phyloP scores from a whole-genome alignment of 116 monocot species.

The Thalassia testudinum region DNA sequence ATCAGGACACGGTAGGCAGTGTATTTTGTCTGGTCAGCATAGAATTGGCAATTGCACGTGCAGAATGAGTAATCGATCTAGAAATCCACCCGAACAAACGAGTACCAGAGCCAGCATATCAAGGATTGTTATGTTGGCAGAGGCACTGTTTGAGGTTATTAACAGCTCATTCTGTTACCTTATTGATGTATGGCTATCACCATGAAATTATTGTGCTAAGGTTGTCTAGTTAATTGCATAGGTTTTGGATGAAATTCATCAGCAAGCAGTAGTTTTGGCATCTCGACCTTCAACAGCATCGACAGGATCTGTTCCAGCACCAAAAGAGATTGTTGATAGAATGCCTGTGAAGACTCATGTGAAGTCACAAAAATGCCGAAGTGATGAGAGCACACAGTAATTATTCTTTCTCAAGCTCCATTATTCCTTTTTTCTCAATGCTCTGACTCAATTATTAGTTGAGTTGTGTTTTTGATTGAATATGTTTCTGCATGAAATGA shows the following conservation, averaged over 20 bases:
- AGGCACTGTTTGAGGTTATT: slow-evolving; percentile 89
- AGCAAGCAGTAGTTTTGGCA: slow-evolving; percentile 70
- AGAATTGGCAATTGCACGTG: slow-evolving; percentile 57
- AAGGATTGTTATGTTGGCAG: slow-evolving; percentile 94
- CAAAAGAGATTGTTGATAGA: slow-evolving; percentile 71
- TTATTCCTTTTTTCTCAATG: no score
- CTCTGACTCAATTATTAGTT: no score
- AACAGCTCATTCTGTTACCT: background rate
- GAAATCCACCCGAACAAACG: slow-evolving; percentile 40
- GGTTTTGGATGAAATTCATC: slow-evolving; percentile 97
- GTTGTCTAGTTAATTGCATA: slow-evolving; percentile 7
- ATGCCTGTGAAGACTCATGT: slow-evolving; percentile 52
- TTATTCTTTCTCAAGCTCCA: slow-evolving; percentile 2
- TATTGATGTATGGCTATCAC: background rate
- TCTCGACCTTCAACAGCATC: slow-evolving; percentile 69
- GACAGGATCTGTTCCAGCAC: slow-evolving; percentile 86
- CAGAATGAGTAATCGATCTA: slow-evolving; percentile 23
- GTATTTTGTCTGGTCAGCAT: slow-evolving; percentile 62
- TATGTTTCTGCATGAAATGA: no score
- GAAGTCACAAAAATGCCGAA: slow-evolving; percentile 27
- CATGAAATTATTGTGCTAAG: no score
- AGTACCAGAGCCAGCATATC: slow-evolving; percentile 70
- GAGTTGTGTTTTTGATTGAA: no score
- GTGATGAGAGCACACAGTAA: slow-evolving; percentile 69
- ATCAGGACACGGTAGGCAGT: slow-evolving; percentile 77